phyloP scores from a whole-genome alignment of 208 protist genomes.

The Balamuthia mandrillaris region DNA sequence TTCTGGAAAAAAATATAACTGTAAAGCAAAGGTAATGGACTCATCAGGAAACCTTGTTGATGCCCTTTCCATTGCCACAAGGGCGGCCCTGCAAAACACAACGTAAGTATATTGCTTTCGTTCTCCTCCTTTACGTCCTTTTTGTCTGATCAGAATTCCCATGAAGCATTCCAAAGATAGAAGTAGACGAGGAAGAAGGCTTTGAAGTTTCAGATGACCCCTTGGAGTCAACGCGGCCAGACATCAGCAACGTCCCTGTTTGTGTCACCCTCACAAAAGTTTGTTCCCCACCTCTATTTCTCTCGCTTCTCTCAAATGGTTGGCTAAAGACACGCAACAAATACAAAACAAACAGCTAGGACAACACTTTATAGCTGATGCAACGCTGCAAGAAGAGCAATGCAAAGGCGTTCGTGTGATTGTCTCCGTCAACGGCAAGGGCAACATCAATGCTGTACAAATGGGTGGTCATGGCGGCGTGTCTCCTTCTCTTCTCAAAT shows the following conservation, averaged over 20 bases:
- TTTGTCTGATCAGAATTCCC: conserved; percentile 30
- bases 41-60: conserved; percentile 53
- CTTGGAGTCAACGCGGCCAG: neutral
- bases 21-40: conserved; percentile 31
- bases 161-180: neutral
- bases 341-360: conserved; percentile 18
- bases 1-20: neutral
- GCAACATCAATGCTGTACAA: conserved; percentile 29
- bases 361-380: conserved; percentile 43
- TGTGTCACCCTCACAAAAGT: conserved; percentile 48
- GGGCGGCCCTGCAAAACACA: conserved; percentile 51
- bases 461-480: conserved; percentile 41
- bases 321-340: neutral
- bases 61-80: conserved; percentile 50
- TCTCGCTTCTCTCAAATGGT: neutral
- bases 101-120: conserved; percentile 6
- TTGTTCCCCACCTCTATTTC: neutral
- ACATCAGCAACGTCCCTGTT: conserved; percentile 37
- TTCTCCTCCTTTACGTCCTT: conserved; percentile 5
- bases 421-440: conserved; percentile 34
- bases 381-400: conserved; percentile 49
- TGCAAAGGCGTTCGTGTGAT: conserved; percentile 52
- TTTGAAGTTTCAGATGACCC: neutral
- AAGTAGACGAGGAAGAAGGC: neutral
- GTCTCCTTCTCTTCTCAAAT: no score